Evolutionary conservation across 2,329 filamentous ascomycete species (phyloP), one percentile per base, ranked within the genome.

Genomic region (Colletotrichum truncatum): DNA sequence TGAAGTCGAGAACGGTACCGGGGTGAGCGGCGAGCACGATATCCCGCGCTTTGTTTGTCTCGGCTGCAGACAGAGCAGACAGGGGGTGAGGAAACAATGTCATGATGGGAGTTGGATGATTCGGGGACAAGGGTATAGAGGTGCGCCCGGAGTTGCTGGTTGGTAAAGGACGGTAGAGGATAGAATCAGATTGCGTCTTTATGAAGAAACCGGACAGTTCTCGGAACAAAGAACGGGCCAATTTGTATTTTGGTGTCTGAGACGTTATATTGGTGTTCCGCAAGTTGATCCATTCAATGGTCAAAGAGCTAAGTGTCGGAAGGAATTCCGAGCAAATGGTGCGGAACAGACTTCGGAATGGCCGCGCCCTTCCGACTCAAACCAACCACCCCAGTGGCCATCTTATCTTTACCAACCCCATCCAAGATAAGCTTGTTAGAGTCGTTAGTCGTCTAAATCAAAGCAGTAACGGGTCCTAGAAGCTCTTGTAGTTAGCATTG

Each of bases 1-100:
- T 77, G 68, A 84, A 85, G 52, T 76, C 73, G 4, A 74, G 63
- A 2, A 68, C 74, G 1, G 74, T 64, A 3, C 70, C 73, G 2
- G 74, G 68, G 26, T 78, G 71, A 7, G 72, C 62, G 3, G 60
- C 57, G 12, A 75, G 67, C 4, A 81, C 75, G 2, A 74, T 65
- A 38, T 76, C 71, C 3, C 77, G 76, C 1, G 80, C 78, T 49
- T 73, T 66, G 51, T 77, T 69, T 25, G 72, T 76, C 64, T 78
- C 76, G 10, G 69, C 60, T 32, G 69, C 18, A 14, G 67, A 69
- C 4, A 78, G 68, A 1, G 70, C 68, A 5, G 75, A 76, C 6
- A 78, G 69, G 6, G 76, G 76, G 67, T 78, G 76, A 43, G 74
- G 73, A 46, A 68, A 46, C 14, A 45, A 38, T 9, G 52, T 46